Base-by-base conservation (phyloP, 225 moss, liverwort and hornwort genomes). In the Asterella californica region DNA sequence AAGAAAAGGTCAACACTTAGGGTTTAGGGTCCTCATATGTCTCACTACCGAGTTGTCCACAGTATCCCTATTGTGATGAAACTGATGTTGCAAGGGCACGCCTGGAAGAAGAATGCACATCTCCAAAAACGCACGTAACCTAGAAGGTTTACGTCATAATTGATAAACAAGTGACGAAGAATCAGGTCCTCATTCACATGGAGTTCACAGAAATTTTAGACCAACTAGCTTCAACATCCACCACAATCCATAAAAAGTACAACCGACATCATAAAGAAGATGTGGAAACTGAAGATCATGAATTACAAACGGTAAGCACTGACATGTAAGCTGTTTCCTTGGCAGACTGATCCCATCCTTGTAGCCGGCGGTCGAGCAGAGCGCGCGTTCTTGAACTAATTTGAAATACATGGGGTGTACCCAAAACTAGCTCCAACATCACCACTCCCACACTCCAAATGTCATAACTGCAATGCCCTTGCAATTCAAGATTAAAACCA, bases 391-490 rank as follows among this genome's bases (percentile, higher is more conserved):
- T 88, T 73, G 94, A 85, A 82, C 90, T 94, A 48, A 94, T 92
- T 78, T 94, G 94, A 69, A 92, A 94, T 33, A 94, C 94, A 87
- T 94, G 90, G 19, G 94, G 94, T 71, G 94, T 94, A 37, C 94
- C 94, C 33, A 92, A 84, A 34, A 90, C 88, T 62, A 94, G 85
- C 87, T 94, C 94, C 22, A 94, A 82, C 90, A 94, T 90, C 37
- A 94, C 92, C 25, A 94, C 87, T 69, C 94, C 94, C 76, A 94
- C 90, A 79, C 94, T 94, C 94, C 94, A 94, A 79, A 94, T 80
- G 79, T 94, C 94, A 73, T 94, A 83, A 32, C 83, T 83, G 62
- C 21, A 52, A 19, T 60, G 0, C 19, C 37, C 37, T 70, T 24
- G 37, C 27, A 14, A 19, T 64, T 64, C 10, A 12, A 64, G 10